Evolutionary conservation across 768 basidiomycete species (phyloP).

Genomic region (Tylopilus cervinicoccineus): DNA sequence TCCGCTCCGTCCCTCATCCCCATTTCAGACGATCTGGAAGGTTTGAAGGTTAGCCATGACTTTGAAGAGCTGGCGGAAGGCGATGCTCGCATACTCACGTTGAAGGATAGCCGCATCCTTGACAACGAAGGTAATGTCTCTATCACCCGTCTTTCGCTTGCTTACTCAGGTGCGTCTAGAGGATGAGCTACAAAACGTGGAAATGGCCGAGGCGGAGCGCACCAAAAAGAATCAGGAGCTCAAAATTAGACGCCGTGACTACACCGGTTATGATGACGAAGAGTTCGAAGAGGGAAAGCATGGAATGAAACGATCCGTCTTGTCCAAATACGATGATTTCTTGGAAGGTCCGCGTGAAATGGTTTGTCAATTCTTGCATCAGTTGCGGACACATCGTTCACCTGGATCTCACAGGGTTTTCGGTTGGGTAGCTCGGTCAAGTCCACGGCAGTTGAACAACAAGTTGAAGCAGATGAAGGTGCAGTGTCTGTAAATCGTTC

Average conservation of each 20-base stretch:
- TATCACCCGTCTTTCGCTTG: not conserved
- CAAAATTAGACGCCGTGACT: slow-evolving; percentile 86
- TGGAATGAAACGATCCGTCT: slow-evolving; percentile 77
- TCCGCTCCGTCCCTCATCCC: not conserved
- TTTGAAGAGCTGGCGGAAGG: slow-evolving; percentile 90
- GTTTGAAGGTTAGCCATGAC: slow-evolving; percentile 95
- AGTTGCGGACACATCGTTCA: not conserved
- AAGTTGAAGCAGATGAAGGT: slow-evolving; percentile 46
- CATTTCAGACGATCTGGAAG: slow-evolving; percentile 75
- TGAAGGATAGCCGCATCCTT: slow-evolving; percentile 94
- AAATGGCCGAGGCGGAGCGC: slow-evolving; percentile 86
- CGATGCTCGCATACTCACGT: slow-evolving; percentile 90
- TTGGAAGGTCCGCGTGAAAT: slow-evolving; percentile 70
- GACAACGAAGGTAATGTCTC: slow-evolving; percentile 79
- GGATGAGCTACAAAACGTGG: slow-evolving; percentile 96
- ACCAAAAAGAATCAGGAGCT: slow-evolving; percentile 74
- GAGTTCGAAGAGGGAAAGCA: slow-evolving; percentile 76
- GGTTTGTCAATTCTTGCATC: slow-evolving; percentile 37
- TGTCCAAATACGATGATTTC: slow-evolving; percentile 93
- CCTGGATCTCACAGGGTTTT: slow-evolving; percentile 60
- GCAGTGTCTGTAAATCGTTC: slow-evolving; percentile 71
- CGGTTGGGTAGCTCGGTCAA: slow-evolving; percentile 67
- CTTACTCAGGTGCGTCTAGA: slow-evolving; percentile 45
- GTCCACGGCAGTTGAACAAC: slow-evolving; percentile 33
- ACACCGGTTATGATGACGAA: slow-evolving; percentile 95